Evolutionary conservation across 768 basidiomycete genomes (phyloP).

Genomic region (Boletus coccyginus): DNA sequence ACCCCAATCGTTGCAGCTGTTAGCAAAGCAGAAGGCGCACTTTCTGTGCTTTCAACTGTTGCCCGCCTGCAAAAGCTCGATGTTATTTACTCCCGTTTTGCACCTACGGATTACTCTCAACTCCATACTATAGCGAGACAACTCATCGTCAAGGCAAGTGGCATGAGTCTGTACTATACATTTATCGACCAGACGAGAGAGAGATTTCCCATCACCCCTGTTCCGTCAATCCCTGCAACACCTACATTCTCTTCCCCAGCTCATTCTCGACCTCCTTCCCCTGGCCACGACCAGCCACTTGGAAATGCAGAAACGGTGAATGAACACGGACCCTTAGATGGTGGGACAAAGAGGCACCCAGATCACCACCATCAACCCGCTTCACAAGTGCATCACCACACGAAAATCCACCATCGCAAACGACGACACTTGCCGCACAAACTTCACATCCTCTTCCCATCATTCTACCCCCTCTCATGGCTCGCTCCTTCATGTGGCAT

Average conservation of each 20-base stretch:
- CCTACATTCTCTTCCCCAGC: conserved; percentile 34
- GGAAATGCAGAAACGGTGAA: background rate
- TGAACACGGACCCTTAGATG: background rate
- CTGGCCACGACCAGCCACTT: conserved; percentile 3
- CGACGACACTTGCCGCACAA: conserved; percentile 9
- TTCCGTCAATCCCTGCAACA: conserved; percentile 33
- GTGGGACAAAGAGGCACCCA: background rate
- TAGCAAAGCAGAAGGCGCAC: conserved; percentile 42
- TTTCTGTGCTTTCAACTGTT: conserved; percentile 52
- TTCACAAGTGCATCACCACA: conserved; percentile 5
- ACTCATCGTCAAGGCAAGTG: conserved; percentile 57
- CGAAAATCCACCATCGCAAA: conserved; percentile 1
- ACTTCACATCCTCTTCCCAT: conserved; percentile 14
- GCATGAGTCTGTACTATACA: conserved; percentile 58
- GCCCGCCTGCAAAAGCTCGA: conserved; percentile 56
- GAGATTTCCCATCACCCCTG: conserved; percentile 52
- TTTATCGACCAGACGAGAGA: conserved; percentile 64
- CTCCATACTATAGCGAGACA: conserved; percentile 51
- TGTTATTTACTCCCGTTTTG: conserved; percentile 57
- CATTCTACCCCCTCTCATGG: conserved; percentile 35
- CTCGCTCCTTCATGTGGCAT: conserved; percentile 39
- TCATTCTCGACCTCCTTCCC: conserved; percentile 35
- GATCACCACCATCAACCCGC: background rate
- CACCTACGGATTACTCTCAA: conserved; percentile 50
- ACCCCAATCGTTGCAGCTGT: conserved; percentile 34